These are phyloP conservation scores for Aspergillus novoparasiticus DNA, from an alignment of 2,329 filamentous ascomycete species.

Conservation along the genomic window DNA sequence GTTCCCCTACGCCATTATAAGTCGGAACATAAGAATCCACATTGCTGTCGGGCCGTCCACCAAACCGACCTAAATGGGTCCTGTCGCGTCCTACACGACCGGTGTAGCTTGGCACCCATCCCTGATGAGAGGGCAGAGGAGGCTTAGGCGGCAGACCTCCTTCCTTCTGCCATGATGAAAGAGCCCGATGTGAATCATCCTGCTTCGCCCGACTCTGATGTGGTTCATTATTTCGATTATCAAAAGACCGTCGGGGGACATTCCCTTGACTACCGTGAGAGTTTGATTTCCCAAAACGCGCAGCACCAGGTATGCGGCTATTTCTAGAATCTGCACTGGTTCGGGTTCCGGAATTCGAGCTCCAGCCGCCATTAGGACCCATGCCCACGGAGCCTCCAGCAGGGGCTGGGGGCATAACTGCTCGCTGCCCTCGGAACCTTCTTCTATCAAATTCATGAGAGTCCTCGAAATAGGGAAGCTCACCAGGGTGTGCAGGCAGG, in stretches of 20 bases:
- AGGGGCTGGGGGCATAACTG: slow-evolving; percentile 82
- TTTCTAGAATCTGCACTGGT: slow-evolving; percentile 33
- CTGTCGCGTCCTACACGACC: slow-evolving; percentile 36
- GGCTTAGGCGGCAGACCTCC: slow-evolving; percentile 42
- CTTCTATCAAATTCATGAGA: slow-evolving; percentile 95
- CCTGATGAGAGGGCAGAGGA: slow-evolving; percentile 33
- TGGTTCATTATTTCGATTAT: slow-evolving; percentile 26
- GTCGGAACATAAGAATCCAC: slow-evolving; percentile 43
- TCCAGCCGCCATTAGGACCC: slow-evolving; percentile 60
- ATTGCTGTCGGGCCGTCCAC: slow-evolving; percentile 28
- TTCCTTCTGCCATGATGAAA: slow-evolving; percentile 34
- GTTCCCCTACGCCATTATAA: slow-evolving; percentile 32
- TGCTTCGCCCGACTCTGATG: slow-evolving; percentile 22
- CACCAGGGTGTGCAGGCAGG: slow-evolving; percentile 76
- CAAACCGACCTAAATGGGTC: slow-evolving; percentile 25
- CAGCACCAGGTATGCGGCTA: slow-evolving; percentile 39
- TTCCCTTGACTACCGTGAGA: slow-evolving; percentile 23
- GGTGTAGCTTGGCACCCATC: slow-evolving; percentile 29
- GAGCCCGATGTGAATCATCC: slow-evolving; percentile 26
- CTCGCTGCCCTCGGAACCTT: slow-evolving; percentile 84
- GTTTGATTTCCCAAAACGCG: slow-evolving; percentile 33
- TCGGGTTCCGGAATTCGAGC: slow-evolving; percentile 35
- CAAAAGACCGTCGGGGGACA: slow-evolving; percentile 25
- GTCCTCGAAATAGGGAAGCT: slow-evolving; percentile 90
- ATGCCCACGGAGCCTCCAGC: slow-evolving; percentile 88